Evolutionary conservation across 768 basidiomycete species (phyloP), one percentile per base, ranked within the genome.

Genomic region (Termitomyces sp.): DNA sequence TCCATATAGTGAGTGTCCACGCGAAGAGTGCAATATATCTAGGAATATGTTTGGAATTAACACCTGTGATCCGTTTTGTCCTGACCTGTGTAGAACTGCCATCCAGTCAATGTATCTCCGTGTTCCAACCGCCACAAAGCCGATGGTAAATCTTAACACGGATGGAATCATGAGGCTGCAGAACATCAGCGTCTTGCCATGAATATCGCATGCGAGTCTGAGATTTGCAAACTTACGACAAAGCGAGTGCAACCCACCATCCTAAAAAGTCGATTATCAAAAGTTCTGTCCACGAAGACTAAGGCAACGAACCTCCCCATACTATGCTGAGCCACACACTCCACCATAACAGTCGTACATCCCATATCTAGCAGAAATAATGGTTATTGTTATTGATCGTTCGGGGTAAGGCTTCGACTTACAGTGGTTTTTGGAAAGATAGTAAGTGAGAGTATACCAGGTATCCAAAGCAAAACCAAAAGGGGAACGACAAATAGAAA

Each of bases 21-120:
- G 72, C 71, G 63, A 87, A 82, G 11, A 92, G 70, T 14, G 90
- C 86, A 46, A 86, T 75, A 67, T 87, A 88, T 65, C 75, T 74
- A 57, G 47, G 58, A 32, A 16, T 11, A 58, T 10, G 18, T 26
- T 54, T 40, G 30, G n/a, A 32, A 52, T 28, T 22, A 58, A 30
- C n/a, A 18, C n/a, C n/a, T 18, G 26, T 13, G 5, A n/a, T 4
- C 38, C 7, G 18, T 13, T 41, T 30, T 33, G 11, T n/a, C 26
- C 52, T 60, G 65, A 87, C 82, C 87, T 76, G 55, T 84, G 77
- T 38, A 94, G 72, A 3, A 80, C 87, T 18, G 74, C 72, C 52
- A 90, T 70, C 84, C 93, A 92, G 58, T 90, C 90, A 58, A 93
- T 86, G 67, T 92, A 95, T 50, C 82, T 83, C 41, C 86, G 78